phyloP scores from a whole-genome alignment of 2,329 filamentous ascomycete species.

The Coniella vitis region DNA sequence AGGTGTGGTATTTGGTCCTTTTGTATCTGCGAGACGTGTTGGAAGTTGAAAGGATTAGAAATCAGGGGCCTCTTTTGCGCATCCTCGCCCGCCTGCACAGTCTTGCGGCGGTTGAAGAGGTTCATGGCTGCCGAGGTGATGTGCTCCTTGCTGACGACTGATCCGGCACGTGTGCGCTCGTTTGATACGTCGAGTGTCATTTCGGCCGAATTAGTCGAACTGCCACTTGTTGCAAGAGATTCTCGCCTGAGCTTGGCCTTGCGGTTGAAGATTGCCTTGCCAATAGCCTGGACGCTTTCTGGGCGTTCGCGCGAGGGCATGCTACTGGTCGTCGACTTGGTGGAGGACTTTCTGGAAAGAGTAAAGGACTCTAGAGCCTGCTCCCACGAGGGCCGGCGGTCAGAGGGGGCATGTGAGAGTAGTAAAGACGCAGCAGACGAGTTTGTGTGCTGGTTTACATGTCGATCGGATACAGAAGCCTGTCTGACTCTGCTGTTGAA shows the following conservation, averaged over 20 bases:
- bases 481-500: constrained; percentile 53
- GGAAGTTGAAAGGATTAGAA: constrained; percentile 60
- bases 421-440: constrained; percentile 52
- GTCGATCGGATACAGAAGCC: constrained; percentile 41
- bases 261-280: constrained; percentile 53
- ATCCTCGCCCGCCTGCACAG: constrained; percentile 26
- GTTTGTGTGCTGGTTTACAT: constrained; percentile 39
- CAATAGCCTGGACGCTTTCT: constrained; percentile 54
- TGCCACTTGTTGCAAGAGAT: constrained; percentile 40
- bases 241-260: constrained; percentile 45
- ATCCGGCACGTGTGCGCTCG: constrained; percentile 21
- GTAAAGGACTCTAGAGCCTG: constrained; percentile 39
- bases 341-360: constrained; percentile 50
- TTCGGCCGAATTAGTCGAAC: constrained; percentile 43
- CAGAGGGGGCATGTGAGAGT: constrained; percentile 36
- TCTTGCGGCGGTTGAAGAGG: constrained; percentile 44
- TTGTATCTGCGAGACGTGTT: constrained; percentile 54
- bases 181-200: constrained; percentile 19
- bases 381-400: constrained; percentile 42
- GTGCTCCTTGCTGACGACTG: constrained; percentile 14
- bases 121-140: constrained; percentile 6
- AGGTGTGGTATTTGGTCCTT: constrained; percentile 40
- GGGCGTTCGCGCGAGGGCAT: constrained; percentile 47
- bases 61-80: constrained; percentile 43
- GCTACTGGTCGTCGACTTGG: constrained; percentile 46